Evolutionary conservation across 306 rosid species (phyloP).

Genomic region (Comarum palustre): DNA sequence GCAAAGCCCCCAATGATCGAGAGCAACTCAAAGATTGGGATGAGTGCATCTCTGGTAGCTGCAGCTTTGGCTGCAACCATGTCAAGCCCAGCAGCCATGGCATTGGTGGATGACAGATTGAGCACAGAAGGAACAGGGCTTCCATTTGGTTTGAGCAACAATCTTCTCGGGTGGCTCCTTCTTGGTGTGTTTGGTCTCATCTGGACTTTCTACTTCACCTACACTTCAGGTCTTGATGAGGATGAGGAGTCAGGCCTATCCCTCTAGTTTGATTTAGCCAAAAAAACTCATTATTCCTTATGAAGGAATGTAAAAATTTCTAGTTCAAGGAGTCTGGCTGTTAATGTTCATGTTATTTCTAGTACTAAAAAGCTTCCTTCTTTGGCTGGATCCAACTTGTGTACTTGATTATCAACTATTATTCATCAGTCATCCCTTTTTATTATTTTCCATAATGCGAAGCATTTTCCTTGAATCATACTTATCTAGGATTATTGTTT

Average conservation of each 20-base stretch:
- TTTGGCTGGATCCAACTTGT: conserved; percentile 15
- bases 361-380: conserved; percentile 25
- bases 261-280: conserved; percentile 33
- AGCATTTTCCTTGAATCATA: not conserved
- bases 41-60: conserved; percentile 59
- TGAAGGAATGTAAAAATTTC: conserved; percentile 36
- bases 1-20: conserved; percentile 23
- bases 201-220: conserved; percentile 57
- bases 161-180: conserved; percentile 81
- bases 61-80: conserved; percentile 56
- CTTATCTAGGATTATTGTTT: not conserved
- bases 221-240: conserved; percentile 71
- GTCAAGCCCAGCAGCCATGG: conserved; percentile 89
- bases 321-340: conserved; percentile 13
- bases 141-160: conserved; percentile 95
- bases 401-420: conserved; percentile 17
- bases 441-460: not conserved
- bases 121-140: conserved; percentile 97
- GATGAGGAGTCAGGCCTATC: conserved; percentile 95
- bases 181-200: conserved; percentile 68
- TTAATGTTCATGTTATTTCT: conserved; percentile 23
- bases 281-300: not conserved
- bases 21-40: conserved; percentile 42
- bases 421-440: conserved; percentile 8
- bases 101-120: conserved; percentile 88